Conservation (phyloP, 305 asterid genomes). For the Caryopteris hybrid region DNA sequence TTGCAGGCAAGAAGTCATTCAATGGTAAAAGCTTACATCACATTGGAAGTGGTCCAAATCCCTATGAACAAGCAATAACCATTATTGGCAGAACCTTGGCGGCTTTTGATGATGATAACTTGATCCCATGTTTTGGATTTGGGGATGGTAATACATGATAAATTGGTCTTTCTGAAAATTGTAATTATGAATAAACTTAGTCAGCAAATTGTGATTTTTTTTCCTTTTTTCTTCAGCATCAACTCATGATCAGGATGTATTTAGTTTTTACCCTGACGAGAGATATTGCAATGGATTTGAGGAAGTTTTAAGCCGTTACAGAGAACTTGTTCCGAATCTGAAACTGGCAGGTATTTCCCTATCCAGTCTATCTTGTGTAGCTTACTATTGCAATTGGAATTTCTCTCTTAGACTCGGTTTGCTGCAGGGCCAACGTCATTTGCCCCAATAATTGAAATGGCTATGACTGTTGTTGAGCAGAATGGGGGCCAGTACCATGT, state of each 20-base stretch:
- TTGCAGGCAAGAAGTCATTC: slow-evolving; percentile 45
- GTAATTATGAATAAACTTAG: not conserved
- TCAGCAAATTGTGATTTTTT: not conserved
- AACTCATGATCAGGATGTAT: slow-evolving; percentile 56
- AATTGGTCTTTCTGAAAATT: slow-evolving; percentile 2
- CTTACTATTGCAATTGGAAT: not conserved
- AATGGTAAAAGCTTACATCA: slow-evolving; percentile 55
- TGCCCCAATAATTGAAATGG: slow-evolving; percentile 58
- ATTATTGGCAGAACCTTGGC: slow-evolving; percentile 60
- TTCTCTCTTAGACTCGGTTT: not conserved
- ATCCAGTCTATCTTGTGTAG: not conserved
- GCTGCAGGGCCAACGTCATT: slow-evolving; percentile 55
- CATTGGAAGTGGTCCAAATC: slow-evolving; percentile 46
- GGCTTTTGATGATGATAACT: slow-evolving; percentile 61
- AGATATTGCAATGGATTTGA: slow-evolving; percentile 54
- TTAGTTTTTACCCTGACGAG: slow-evolving; percentile 51
- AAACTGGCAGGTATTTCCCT: slow-evolving; percentile 41
- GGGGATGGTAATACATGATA: slow-evolving; percentile 49
- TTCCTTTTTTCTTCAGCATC: slow-evolving; percentile 35
- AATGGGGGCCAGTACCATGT: slow-evolving; percentile 58
- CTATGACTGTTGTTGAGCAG: slow-evolving; percentile 54
- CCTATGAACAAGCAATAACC: slow-evolving; percentile 60
- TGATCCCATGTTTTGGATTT: slow-evolving; percentile 66
- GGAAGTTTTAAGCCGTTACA: slow-evolving; percentile 48
- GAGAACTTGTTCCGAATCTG: slow-evolving; percentile 44